phyloP scores from a whole-genome alignment of 495 filamentous ascomycete genomes.

The Xylaria scruposa region DNA sequence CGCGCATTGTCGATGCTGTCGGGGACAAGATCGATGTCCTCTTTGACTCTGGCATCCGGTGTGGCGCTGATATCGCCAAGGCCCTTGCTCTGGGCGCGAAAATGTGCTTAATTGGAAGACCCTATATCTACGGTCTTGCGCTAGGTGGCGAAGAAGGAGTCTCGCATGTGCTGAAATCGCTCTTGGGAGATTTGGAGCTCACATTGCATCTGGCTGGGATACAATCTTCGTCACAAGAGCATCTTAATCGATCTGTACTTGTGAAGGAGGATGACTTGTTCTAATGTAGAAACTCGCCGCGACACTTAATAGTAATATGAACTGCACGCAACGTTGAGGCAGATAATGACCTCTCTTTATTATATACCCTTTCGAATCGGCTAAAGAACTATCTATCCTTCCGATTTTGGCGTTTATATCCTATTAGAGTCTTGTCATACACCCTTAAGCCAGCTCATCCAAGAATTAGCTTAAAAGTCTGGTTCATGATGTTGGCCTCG shows the following conservation, averaged over 20 bases:
- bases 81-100: constrained; percentile 65
- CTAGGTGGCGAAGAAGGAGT: constrained; percentile 38
- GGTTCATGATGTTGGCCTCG: not conserved
- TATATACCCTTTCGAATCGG: not conserved
- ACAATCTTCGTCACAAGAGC: constrained; percentile 13
- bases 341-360: not conserved
- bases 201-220: constrained; percentile 36
- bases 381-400: no score
- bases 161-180: constrained; percentile 31
- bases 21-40: constrained; percentile 61
- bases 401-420: no score
- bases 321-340: not conserved
- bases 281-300: not conserved
- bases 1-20: constrained; percentile 57
- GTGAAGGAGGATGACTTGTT: constrained; percentile 30
- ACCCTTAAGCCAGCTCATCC: not conserved
- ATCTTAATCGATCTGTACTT: constrained; percentile 17
- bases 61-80: constrained; percentile 67
- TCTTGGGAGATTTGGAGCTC: constrained; percentile 35
- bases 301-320: constrained; percentile 7
- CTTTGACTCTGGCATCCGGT: constrained; percentile 66
- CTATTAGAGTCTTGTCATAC: no score
- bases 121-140: constrained; percentile 34
- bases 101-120: constrained; percentile 60
- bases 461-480: not conserved